Evolutionary conservation across 1,284 basidiomycete genomes (phyloP), one percentile per base, ranked within the genome.

Genomic region (Tylopilus sp.): DNA sequence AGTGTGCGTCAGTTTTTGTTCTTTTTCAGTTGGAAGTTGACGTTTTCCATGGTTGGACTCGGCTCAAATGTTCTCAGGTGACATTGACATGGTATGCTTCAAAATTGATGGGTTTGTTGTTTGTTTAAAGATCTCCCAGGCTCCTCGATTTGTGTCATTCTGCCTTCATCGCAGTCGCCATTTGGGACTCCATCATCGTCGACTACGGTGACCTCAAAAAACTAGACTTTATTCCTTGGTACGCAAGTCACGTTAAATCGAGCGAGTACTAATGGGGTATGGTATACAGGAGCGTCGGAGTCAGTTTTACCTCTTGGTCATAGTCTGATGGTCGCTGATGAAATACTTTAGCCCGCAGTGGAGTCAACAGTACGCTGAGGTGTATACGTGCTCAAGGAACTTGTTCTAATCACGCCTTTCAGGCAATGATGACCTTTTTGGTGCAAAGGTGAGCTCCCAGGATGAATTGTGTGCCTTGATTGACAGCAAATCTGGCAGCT

Each of bases 341-440:
- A 52, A 32, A 15, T 44, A 15, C 55, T 49, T 29, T 49, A 74
- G 73, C 66, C 67, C 13, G 52, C 72, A 29, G 65, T 74, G 3
- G 64, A 53, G 19, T n/a, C 77, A 44, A 77, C 73, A 22, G 73
- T 74, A 36, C 51, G 75, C 51, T 32, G 47, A 26, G 2, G 29
- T 58, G 6, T 33, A 41, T n/a, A n/a, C 10, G 10, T 36, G 10
- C 52, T 8, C 8, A n/a, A 18, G n/a, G 38, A 53, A 26, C 13
- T 16, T 9, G 26, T 49, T 58, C 63, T 66, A 18, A 75, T 33
- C n/a, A 15, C 5, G 3, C 32, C 4, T 39, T 52, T 10, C 36
- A 77, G 73, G 73, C 73, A 24, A 67, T 65, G 57, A 47, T 74
- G 29, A 75, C 74, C 19, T 77, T 75, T 32, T 47, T 77, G 12